Evolutionary conservation across 2,329 filamentous ascomycete species (phyloP), one percentile per base, ranked within the genome.

Genomic region (Arthrinium phaeospermum): DNA sequence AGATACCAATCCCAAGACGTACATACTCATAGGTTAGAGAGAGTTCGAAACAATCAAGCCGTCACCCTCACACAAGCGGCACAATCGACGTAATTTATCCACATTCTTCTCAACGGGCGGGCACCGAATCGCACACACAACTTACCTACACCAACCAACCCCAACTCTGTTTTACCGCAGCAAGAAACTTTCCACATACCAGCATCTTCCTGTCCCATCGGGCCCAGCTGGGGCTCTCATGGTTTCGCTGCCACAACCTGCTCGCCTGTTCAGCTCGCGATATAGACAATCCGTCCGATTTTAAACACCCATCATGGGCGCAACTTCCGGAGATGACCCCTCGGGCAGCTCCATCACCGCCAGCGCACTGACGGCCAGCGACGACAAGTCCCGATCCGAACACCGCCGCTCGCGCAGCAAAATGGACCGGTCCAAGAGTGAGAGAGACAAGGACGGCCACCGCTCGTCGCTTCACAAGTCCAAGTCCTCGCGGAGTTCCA

Each of bases 181-280:
- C 72, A 61, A 68, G 72, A 64, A 70, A 75, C 67, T 70, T 57
- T 45, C 73, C 67, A 74, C 67, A 41, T 73, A 73, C 74, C 71
- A 37, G 30, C 57, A 41, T 41, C 57, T 19, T 64, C 34, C 34
- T 64, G 34, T 69, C 67, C 67, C 73, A 76, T 78, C 78, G 76
- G 75, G 78, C 76, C 79, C 77, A 64, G 77, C 80, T 79, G 79
- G 79, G 79, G 79, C 77, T 79, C 74, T 71, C 72, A 71, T 71
- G 72, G 72, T 73, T 67, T 57, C 46, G 27, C 24, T 45, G 34
- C 34, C 67, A 37, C 16, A 49, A 69, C 67, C 45, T 30, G 19
- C 67, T 46, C 67, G 67, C 45, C 45, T 49, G 45, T 34, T 69
- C 45, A 49, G 67, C 67, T 47, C 67, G 45, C 45, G 45, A 68